These are phyloP conservation scores for Trichomonascaceae sp. DNA, from an alignment of 1,139 yeast genomes.

Conservation along the genomic window DNA sequence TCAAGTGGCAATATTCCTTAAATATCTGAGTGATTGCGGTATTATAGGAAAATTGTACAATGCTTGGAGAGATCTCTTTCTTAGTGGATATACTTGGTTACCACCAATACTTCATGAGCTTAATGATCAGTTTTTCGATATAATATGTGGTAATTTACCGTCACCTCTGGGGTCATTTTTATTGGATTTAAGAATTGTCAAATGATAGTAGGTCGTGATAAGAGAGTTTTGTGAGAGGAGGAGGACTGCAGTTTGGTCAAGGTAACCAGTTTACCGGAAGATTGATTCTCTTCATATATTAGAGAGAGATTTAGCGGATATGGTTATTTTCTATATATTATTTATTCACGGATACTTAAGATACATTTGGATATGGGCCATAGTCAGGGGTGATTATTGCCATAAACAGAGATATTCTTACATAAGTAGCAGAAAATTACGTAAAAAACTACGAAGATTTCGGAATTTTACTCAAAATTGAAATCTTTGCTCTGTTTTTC, in stretches of 20 bases:
- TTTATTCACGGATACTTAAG: not conserved
- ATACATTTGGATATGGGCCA: too few relatives aligned
- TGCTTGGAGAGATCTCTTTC: not conserved
- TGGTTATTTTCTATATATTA: not conserved
- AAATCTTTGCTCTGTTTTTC: too few relatives aligned
- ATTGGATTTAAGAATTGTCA: not conserved
- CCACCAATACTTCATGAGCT: not conserved
- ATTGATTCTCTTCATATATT: not conserved
- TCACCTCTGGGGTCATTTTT: not conserved
- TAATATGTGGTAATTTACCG: not conserved
- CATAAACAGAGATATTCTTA: not conserved
- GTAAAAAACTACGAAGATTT: not conserved
- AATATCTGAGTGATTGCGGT: not conserved
- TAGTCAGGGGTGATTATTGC: too few relatives aligned
- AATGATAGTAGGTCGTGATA: not conserved
- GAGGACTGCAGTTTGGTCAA: too few relatives aligned
- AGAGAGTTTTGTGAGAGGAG: too few relatives aligned
- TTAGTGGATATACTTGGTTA: not conserved
- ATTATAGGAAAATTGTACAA: not conserved
- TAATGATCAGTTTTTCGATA: not conserved
- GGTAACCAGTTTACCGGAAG: too few relatives aligned
- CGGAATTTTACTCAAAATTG: too few relatives aligned
- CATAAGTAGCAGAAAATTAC: not conserved
- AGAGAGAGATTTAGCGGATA: not conserved
- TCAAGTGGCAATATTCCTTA: not conserved